Base-by-base conservation (phyloP, 305 asterid genomes). In the Stenogyne calaminthoides region DNA sequence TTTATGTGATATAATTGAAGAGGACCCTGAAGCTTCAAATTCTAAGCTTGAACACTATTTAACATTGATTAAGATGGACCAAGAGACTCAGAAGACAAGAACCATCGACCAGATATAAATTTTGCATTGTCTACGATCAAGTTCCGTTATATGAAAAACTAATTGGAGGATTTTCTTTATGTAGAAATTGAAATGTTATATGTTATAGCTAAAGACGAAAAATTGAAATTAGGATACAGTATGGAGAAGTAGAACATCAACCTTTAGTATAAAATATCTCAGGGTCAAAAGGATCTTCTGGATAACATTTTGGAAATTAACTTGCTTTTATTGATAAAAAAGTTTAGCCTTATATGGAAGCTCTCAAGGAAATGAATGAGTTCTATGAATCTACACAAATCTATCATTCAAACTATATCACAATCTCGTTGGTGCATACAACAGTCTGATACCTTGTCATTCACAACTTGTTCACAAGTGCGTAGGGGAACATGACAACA, bases 221-320 rank as follows among this genome's bases (percentile, higher is more conserved):
- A 75, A 39, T 27, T 66, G 67, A 42, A 42, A 64, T 49, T 19
- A 10, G 74, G 67, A 34, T 71, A 69, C 42, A 7, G 51, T 8
- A n/a, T 0, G 14, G 22, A 27, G 67, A 75, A 20, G 44, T 75
- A 67, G 75, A 75, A 25, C n/a, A n/a, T n/a, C 83, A 18, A 57
- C 72, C 29, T n/a, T 34, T 70, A 11, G 7, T 18, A 20, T 71
- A n/a, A 77, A 77, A 29, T 65, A 34, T 10, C 11, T 70, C 60
- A 14, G 9, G 77, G 71, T 6, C 40, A 34, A 22, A 39, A 5
- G 34, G 71, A 60, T 52, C 20, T 70, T 25, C 12, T 59, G 51
- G 52, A 49, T 46, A 70, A 65, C 20, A 9, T 60, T 39, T 40
- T 62, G 58, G 7, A 25, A 39, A 79, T 51, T 6, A 39, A 7